Percentiles rank a stretch among this genome's conserved stretches.
Conservation (phyloP, 2,329 filamentous ascomycete genomes). For the Zalaria obscura region DNA sequence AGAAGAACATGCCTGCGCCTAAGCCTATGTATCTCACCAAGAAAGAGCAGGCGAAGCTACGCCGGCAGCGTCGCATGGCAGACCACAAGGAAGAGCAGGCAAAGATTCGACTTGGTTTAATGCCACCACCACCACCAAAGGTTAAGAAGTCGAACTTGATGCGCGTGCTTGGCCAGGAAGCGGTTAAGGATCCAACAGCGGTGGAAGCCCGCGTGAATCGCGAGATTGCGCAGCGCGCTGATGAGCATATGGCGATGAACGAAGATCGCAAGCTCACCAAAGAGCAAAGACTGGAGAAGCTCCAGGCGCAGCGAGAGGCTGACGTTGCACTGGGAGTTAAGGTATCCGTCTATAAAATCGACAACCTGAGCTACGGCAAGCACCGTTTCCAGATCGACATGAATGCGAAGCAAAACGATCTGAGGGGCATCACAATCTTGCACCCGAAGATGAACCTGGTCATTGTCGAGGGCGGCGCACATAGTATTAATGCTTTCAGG, state of each 20-base stretch:
- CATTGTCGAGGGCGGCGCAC: slow-evolving; percentile 78
- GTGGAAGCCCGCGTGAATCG: slow-evolving; percentile 88
- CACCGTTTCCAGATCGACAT: slow-evolving; percentile 87
- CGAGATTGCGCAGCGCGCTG: slow-evolving; percentile 76
- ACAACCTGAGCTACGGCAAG: slow-evolving; percentile 74
- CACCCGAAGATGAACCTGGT: slow-evolving; percentile 80
- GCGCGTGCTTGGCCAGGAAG: slow-evolving; percentile 84
- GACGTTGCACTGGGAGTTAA: slow-evolving; percentile 79
- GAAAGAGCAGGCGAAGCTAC: slow-evolving; percentile 82
- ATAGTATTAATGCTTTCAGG: slow-evolving; percentile 72
- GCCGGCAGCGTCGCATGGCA: slow-evolving; percentile 78
- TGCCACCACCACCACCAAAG: slow-evolving; percentile 83
- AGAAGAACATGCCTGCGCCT: slow-evolving; percentile 60
- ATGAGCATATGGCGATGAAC: slow-evolving; percentile 65
- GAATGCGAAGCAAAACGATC: slow-evolving; percentile 77
- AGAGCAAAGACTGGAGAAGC: slow-evolving; percentile 74
- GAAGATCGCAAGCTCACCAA: slow-evolving; percentile 78
- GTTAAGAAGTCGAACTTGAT: slow-evolving; percentile 97
- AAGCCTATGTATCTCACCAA: slow-evolving; percentile 89
- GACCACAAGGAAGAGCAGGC: slow-evolving; percentile 93
- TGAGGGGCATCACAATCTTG: slow-evolving; percentile 85
- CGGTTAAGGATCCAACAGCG: slow-evolving; percentile 90
- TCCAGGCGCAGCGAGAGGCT: slow-evolving; percentile 67
- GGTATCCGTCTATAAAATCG: slow-evolving; percentile 78
- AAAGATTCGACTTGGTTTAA: slow-evolving; percentile 81